Conservation (phyloP, 2,329 filamentous ascomycete genomes). For the Xylariaceae sp. region DNA sequence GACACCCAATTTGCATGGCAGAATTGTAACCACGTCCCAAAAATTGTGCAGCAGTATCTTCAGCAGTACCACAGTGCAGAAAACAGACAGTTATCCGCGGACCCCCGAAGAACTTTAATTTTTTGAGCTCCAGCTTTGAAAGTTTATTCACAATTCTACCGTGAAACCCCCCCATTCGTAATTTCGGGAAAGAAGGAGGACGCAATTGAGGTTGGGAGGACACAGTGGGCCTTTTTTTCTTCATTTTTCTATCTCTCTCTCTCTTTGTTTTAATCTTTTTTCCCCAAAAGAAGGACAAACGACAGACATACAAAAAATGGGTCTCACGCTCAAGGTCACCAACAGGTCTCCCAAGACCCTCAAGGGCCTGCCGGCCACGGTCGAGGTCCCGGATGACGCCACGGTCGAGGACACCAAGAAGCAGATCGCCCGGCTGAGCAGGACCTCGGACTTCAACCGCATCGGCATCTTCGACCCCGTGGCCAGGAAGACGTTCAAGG, state of each 20-base stretch:
- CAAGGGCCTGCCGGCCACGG: conserved; percentile 46
- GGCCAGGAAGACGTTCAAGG: conserved; percentile 58
- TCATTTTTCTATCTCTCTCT: not conserved
- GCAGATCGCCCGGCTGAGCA: conserved; percentile 45
- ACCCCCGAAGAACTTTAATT: conserved; percentile 7
- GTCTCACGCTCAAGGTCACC: conserved; percentile 27
- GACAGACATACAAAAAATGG: conserved; percentile 16
- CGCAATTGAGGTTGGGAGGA: not conserved
- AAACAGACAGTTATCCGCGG: too few species aligned
- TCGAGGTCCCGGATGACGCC: conserved; percentile 45
- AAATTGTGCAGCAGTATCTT: too few species aligned
- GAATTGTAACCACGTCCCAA: too few species aligned
- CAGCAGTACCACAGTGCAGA: too few species aligned
- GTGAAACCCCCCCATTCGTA: not conserved
- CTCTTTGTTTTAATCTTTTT: too few species aligned
- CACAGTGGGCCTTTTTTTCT: not conserved
- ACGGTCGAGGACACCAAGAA: conserved; percentile 58
- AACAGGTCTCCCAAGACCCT: conserved; percentile 32
- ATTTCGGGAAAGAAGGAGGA: too few species aligned
- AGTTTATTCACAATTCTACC: not conserved
- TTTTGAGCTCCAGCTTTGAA: conserved; percentile 1
- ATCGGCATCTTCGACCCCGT: conserved; percentile 57
- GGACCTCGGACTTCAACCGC: conserved; percentile 53
- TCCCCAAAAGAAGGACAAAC: too few species aligned
- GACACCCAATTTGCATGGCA: conserved; percentile 5